phyloP scores from a whole-genome alignment of 2,329 filamentous ascomycete genomes.

The Graphilbum fragrans region DNA sequence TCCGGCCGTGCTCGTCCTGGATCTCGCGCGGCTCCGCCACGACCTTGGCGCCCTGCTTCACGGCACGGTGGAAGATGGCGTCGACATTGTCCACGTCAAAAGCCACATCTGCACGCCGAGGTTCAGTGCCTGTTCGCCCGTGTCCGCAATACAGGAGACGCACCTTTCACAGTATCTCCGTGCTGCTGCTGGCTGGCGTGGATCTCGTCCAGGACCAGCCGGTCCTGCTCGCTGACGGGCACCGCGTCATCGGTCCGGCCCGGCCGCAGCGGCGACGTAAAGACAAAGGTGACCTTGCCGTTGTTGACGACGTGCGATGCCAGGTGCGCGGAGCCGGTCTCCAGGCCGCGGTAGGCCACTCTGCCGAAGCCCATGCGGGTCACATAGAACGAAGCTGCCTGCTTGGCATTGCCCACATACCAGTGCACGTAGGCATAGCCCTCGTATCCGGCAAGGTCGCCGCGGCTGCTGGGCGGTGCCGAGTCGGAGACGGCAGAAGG shows the following conservation, averaged over 20 bases:
- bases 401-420: slow-evolving; percentile 96
- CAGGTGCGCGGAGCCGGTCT: slow-evolving; percentile 71
- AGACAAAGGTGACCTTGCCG: slow-evolving; percentile 64
- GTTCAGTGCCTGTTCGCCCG: no score
- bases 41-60: no score
- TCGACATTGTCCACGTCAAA: no score
- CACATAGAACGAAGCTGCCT: slow-evolving; percentile 81
- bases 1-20: slow-evolving; percentile 55
- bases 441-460: slow-evolving; percentile 42
- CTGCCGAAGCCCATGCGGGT: slow-evolving; percentile 75
- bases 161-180: no score
- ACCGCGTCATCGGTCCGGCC: slow-evolving; percentile 47
- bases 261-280: slow-evolving; percentile 69
- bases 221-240: slow-evolving; percentile 51
- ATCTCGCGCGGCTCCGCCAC: slow-evolving; percentile 40
- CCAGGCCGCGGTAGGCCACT: slow-evolving; percentile 75
- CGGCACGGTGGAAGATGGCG: no score
- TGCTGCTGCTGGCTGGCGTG: no score
- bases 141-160: no score
- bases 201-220: slow-evolving; percentile 56
- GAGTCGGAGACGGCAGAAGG: slow-evolving; percentile 45
- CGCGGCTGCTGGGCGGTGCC: not conserved
- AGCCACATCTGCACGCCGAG: no score
- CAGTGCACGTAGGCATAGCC: slow-evolving; percentile 91
- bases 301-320: slow-evolving; percentile 68